Base-by-base conservation (phyloP, 306 rosid genomes). In the Castanopsis chinensis region DNA sequence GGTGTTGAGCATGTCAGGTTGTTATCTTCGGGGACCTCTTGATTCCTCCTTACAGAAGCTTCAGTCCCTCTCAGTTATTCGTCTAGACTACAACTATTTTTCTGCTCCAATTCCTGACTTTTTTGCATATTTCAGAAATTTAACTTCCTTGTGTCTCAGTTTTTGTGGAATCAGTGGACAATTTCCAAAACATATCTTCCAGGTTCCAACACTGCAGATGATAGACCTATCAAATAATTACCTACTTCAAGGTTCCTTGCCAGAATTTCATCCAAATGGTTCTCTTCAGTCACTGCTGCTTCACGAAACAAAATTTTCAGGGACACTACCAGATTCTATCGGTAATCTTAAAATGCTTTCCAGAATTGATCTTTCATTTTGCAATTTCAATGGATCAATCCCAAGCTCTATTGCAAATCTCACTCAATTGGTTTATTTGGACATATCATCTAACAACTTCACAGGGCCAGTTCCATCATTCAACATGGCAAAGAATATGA, bases 11-110 rank as follows among this genome's bases (percentile, higher is more conserved):
- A 76, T 88, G 85, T 15, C 68, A 0, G 0, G 0, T 0, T 86
- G 88, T 67, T 5, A 27, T 67, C 75, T 88, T 17, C 15, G 77
- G 3, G 89, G 91, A 57, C 86, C 88, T 5, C 68, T 88, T 27
- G 72, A 79, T 71, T 17, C 2, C 1, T 70, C 82, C 1, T n/a
- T 82, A 37, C 45, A 0, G 80, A 81, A 81, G 23, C 87, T 86
- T 58, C 63, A 0, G 0, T 72, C 73, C 1, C 78, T 86, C 79
- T 71, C 82, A 0, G 85, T 71, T 11, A 81, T 86, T 57, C 80
- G 57, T 6, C 25, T 86, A 0, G 77, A 56, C 0, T 2, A 0
- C 0, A 86, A 78, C 18, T 52, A 72, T 35, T 18, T 86, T 23
- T 51, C 75, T 6, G 5, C 76, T n/a, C 8, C 49, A 0, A 84